phyloP scores from a whole-genome alignment of 164 flowering plant genomes.

The Tetracentron sinense region DNA sequence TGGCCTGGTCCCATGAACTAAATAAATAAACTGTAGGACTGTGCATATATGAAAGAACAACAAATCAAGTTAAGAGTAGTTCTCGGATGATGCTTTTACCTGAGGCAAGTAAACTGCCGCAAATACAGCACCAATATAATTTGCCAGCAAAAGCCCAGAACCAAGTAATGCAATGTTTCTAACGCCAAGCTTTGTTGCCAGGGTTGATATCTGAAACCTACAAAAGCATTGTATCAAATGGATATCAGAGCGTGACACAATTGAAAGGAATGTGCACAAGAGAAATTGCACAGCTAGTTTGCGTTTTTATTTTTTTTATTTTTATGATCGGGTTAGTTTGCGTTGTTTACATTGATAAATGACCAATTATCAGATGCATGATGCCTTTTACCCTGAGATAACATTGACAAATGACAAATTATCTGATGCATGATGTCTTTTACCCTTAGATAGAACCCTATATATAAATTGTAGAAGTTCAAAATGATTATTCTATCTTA shows the following conservation, averaged over 20 bases:
- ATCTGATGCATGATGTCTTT: too few species aligned
- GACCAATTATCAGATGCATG: too few species aligned
- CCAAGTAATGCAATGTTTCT: conserved; percentile 90
- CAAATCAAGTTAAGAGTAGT: neutral
- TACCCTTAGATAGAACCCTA: too few species aligned
- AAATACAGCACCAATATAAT: conserved; percentile 68
- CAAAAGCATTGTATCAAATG: conserved; percentile 10
- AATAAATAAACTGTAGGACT: too few species aligned
- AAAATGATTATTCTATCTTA: too few species aligned
- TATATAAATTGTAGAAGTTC: too few species aligned
- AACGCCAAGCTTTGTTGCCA: conserved; percentile 96
- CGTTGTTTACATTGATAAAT: too few species aligned
- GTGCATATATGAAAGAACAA: neutral
- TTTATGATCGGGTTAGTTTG: too few species aligned
- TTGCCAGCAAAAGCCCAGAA: conserved; percentile 70
- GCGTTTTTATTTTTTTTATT: too few species aligned
- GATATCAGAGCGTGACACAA: neutral
- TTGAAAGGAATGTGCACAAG: neutral
- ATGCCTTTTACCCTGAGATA: too few species aligned
- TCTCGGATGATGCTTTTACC: conserved; percentile 35
- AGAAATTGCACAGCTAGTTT: too few species aligned
- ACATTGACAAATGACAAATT: too few species aligned
- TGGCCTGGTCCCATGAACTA: neutral
- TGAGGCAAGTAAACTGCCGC: conserved; percentile 87
- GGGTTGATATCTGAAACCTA: conserved; percentile 94